phyloP scores from a whole-genome alignment of 331 rosid species.

The Prunus yedoensis region DNA sequence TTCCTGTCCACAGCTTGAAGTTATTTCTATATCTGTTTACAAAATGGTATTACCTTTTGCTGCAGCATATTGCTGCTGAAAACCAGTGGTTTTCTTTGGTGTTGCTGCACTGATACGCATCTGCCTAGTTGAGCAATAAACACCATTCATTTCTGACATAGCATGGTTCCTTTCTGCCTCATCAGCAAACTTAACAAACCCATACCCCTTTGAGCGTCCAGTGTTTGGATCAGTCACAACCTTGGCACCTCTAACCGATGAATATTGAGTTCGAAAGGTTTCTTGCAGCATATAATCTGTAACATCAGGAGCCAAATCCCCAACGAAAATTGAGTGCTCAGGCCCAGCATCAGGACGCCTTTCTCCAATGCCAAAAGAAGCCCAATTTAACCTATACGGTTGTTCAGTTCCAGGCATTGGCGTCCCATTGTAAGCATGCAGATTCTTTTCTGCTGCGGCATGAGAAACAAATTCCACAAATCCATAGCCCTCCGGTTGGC shows the following conservation, averaged over 20 bases:
- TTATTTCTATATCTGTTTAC: not conserved
- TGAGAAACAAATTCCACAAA: conserved; percentile 85
- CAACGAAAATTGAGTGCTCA: conserved; percentile 82
- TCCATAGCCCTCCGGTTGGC: conserved; percentile 87
- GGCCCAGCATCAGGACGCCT: conserved; percentile 77
- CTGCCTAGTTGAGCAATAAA: conserved; percentile 83
- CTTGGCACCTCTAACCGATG: conserved; percentile 86
- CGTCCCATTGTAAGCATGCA: conserved; percentile 71
- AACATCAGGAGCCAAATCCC: conserved; percentile 86
- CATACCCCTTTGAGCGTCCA: conserved; percentile 78
- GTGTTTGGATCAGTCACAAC: conserved; percentile 85
- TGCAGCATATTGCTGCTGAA: conserved; percentile 54
- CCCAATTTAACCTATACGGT: conserved; percentile 84
- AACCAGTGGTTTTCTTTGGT: conserved; percentile 60
- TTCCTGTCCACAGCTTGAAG: not conserved
- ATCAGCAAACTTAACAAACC: conserved; percentile 85
- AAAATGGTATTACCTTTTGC: conserved; percentile 42
- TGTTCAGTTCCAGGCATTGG: conserved; percentile 93
- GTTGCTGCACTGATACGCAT: conserved; percentile 96
- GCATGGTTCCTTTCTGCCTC: conserved; percentile 85
- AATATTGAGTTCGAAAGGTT: conserved; percentile 67
- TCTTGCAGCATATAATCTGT: conserved; percentile 84
- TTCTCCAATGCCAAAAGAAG: conserved; percentile 89
- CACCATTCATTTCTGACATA: conserved; percentile 88
- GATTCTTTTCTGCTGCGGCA: conserved; percentile 77